phyloP scores from a whole-genome alignment of 768 basidiomycete genomes.

The Rhizopogon vinicolor region DNA sequence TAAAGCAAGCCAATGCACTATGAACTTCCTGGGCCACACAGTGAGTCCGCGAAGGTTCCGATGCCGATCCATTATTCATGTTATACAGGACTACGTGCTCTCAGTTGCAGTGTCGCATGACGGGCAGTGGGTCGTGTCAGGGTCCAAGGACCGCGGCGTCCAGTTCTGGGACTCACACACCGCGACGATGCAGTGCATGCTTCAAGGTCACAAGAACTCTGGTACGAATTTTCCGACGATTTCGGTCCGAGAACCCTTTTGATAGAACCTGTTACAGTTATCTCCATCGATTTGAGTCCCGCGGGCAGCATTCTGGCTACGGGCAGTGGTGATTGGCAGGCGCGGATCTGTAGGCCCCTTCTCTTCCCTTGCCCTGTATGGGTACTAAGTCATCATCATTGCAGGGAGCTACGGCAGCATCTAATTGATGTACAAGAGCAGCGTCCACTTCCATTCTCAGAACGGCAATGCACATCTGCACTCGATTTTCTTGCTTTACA shows the following conservation, averaged over 20 bases:
- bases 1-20: slow-evolving; percentile 22
- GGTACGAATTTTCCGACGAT: slow-evolving; percentile 20
- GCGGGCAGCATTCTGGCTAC: slow-evolving; percentile 29
- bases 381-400: not conserved
- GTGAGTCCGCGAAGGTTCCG: slow-evolving; percentile 4
- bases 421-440: not conserved
- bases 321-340: slow-evolving; percentile 32
- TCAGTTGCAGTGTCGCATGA: slow-evolving; percentile 27
- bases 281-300: slow-evolving; percentile 32
- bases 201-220: slow-evolving; percentile 30
- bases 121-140: slow-evolving; percentile 30
- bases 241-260: not conserved
- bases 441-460: not conserved
- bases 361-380: slow-evolving; percentile 6
- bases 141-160: slow-evolving; percentile 32
- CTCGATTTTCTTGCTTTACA: not conserved
- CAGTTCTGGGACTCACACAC: slow-evolving; percentile 31
- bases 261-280: slow-evolving; percentile 19
- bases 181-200: slow-evolving; percentile 29
- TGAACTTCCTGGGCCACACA: slow-evolving; percentile 27
- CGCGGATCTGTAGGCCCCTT: slow-evolving; percentile 31
- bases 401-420: slow-evolving; percentile 2
- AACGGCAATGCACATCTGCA: not conserved
- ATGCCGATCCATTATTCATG: not conserved
- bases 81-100: slow-evolving; percentile 24